These are phyloP conservation scores for Candida saitoana DNA, from an alignment of 805 yeast genomes.

Conservation along the genomic window DNA sequence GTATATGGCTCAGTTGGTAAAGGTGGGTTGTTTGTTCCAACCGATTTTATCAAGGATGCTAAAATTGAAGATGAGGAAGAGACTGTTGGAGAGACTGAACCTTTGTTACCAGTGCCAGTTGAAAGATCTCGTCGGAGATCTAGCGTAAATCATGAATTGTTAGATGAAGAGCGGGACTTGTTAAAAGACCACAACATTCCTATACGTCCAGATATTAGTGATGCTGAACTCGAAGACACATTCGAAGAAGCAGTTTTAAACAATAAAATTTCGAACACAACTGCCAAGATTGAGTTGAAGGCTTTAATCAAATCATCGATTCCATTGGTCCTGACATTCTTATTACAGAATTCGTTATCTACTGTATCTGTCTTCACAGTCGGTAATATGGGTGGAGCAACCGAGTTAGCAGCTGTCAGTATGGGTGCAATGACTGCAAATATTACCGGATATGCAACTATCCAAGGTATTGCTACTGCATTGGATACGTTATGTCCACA, in stretches of 20 bases:
- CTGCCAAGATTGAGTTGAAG: conserved; percentile 18
- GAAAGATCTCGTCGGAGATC: conserved; percentile 15
- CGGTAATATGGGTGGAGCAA: conserved; percentile 70
- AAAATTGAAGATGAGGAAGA: conserved; percentile 15
- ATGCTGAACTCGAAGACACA: conserved; percentile 26
- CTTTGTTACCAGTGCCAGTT: conserved; percentile 1
- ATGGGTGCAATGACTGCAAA: conserved; percentile 81
- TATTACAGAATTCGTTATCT: conserved; percentile 67
- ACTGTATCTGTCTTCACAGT: conserved; percentile 77
- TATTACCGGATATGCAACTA: conserved; percentile 69
- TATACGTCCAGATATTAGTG: conserved; percentile 17
- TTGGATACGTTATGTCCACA: conserved; percentile 82
- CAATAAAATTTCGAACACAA: conserved; percentile 15
- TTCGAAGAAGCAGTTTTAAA: conserved; percentile 34
- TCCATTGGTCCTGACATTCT: conserved; percentile 66
- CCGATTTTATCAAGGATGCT: conserved; percentile 35
- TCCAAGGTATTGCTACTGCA: conserved; percentile 80
- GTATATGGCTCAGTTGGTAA: conserved; percentile 51
- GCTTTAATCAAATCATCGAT: conserved; percentile 41
- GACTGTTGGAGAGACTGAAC: conserved; percentile 5
- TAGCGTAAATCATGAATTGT: conserved; percentile 24
- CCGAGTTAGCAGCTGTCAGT: conserved; percentile 78
- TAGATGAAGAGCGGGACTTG: conserved; percentile 36
- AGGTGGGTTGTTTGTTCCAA: conserved; percentile 49
- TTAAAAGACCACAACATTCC: conserved; percentile 26